These are phyloP conservation scores for Fusarium sp. DNA, from an alignment of 2,329 filamentous ascomycete species.

Conservation along the genomic window DNA sequence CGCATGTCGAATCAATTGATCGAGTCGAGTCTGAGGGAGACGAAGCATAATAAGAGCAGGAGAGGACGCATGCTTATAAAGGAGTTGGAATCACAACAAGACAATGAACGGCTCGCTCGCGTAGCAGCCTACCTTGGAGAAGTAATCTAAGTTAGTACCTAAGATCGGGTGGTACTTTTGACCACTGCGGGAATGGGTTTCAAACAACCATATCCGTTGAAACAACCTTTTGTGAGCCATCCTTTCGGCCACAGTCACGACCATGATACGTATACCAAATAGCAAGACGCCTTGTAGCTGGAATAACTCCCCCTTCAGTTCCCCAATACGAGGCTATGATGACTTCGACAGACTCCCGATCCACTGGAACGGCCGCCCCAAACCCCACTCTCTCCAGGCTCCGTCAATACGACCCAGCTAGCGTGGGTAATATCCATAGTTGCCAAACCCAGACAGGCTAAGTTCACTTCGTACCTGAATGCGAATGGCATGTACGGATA, in stretches of 20 bases:
- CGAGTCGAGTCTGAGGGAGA: neutral
- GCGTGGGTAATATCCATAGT: neutral
- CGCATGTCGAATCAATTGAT: neutral
- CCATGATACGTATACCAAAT: neutral
- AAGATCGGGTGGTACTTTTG: neutral
- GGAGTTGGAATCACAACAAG: neutral
- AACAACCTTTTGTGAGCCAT: neutral
- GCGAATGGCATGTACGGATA: neutral
- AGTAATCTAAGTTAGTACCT: neutral
- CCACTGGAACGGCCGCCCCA: constrained; percentile 23
- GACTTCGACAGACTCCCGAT: neutral
- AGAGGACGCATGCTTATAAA: neutral
- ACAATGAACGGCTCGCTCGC: constrained; percentile 3
- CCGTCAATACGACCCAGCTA: constrained; percentile 26
- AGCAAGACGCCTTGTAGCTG: neutral
- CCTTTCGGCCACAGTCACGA: neutral
- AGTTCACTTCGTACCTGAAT: constrained; percentile 26
- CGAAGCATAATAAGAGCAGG: neutral
- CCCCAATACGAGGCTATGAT: constrained; percentile 41
- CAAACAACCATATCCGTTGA: neutral
- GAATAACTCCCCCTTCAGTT: constrained; percentile 4
- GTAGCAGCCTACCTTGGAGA: neutral
- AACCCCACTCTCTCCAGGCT: constrained; percentile 16
- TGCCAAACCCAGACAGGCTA: constrained; percentile 30
- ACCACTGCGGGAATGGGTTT: neutral